Conservation (phyloP, 441 rosid genomes). For the Macaranga tanarius region DNA sequence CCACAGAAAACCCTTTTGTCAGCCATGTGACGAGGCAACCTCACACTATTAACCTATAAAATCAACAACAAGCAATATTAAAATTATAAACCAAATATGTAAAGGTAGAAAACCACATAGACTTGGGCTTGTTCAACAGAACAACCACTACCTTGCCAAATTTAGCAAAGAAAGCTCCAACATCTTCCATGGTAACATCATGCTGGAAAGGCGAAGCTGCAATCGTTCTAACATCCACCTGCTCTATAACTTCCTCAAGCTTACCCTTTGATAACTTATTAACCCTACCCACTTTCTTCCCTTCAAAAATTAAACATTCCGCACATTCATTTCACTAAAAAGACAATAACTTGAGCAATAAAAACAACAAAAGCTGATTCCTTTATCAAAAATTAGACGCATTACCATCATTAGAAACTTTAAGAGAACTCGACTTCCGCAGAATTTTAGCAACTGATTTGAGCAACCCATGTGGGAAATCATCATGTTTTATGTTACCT, state of each 20-base stretch:
- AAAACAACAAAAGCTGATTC: not conserved
- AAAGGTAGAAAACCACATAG: no score
- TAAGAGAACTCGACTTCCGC: constrained; percentile 39
- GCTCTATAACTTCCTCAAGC: constrained; percentile 42
- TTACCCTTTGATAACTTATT: constrained; percentile 38
- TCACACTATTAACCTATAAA: constrained; percentile 53
- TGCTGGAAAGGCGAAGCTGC: constrained; percentile 53
- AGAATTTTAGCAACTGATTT: constrained; percentile 41
- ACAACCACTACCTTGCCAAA: constrained; percentile 37
- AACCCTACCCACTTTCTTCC: constrained; percentile 44
- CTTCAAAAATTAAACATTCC: constrained; percentile 15
- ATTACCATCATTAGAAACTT: constrained; percentile 49
- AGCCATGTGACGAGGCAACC: constrained; percentile 50
- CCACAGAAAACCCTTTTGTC: constrained; percentile 49
- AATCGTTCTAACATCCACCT: constrained; percentile 49
- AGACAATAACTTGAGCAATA: not conserved
- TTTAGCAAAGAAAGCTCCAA: constrained; percentile 43
- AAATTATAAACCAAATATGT: not conserved
- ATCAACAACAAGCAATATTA: constrained; percentile 1
- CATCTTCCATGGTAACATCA: constrained; percentile 46
- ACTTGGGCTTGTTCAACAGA: no score
- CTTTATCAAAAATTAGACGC: not conserved
- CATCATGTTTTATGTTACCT: constrained; percentile 36
- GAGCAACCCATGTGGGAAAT: constrained; percentile 32
- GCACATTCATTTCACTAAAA: not conserved